These are phyloP conservation scores for Phallus indusiatus DNA, from an alignment of 768 basidiomycete genomes.

Conservation along the genomic window DNA sequence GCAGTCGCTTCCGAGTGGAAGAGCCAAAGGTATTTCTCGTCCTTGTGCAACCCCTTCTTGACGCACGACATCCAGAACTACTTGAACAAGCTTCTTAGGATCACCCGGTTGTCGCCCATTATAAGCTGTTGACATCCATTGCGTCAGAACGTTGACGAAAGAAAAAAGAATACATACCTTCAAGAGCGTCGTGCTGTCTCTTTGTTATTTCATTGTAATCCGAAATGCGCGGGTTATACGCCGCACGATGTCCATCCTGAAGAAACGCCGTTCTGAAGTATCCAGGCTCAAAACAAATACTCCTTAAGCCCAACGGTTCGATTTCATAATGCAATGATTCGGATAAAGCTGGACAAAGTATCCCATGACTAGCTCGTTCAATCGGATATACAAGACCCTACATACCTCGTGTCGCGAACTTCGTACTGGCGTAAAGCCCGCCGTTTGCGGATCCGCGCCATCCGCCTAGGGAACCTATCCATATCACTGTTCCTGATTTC, in stretches of 20 bases:
- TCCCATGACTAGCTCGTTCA: not conserved
- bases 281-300: slow-evolving; percentile 13
- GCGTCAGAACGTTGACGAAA: not conserved
- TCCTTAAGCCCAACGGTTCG: slow-evolving; percentile 15
- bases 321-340: slow-evolving; percentile 17
- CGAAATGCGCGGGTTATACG: slow-evolving; percentile 3
- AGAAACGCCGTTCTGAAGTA: slow-evolving; percentile 17
- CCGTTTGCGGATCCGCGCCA: slow-evolving; percentile 11
- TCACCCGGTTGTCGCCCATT: slow-evolving; percentile 18
- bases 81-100: slow-evolving; percentile 16
- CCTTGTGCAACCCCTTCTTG: slow-evolving; percentile 18
- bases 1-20: slow-evolving; percentile 1
- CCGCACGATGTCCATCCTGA: not conserved
- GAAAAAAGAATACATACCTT: not conserved
- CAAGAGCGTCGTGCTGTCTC: not conserved
- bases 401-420: slow-evolving; percentile 27
- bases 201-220: slow-evolving; percentile 12
- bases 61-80: slow-evolving; percentile 18
- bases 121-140: slow-evolving; percentile 19
- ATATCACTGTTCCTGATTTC: slow-evolving; percentile 33
- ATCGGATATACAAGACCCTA: slow-evolving; percentile 14
- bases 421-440: slow-evolving; percentile 31
- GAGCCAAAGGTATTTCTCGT: not conserved
- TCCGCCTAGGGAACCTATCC: slow-evolving; percentile 30
- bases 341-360: slow-evolving; percentile 21